These are phyloP conservation scores for Wickerhamiella infanticola DNA, from an alignment of 1,139 yeast species.

Conservation along the genomic window DNA sequence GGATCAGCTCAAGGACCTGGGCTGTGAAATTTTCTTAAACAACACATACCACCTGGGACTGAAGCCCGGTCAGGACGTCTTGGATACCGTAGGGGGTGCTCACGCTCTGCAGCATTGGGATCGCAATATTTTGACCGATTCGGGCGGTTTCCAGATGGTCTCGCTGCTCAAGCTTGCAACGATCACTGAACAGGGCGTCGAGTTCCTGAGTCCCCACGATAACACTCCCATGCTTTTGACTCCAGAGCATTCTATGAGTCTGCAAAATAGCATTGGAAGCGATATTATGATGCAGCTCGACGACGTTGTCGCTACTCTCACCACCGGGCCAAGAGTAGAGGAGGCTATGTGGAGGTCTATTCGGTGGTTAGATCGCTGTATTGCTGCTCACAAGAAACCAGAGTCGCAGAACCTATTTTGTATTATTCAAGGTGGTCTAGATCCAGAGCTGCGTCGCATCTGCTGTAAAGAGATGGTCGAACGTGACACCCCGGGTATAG, in stretches of 20 bases:
- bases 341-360: conserved; percentile 32
- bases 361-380: conserved; percentile 32
- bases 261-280: conserved; percentile 31
- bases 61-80: conserved; percentile 29
- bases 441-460: conserved; percentile 23
- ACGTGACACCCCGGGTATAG: conserved; percentile 33
- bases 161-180: conserved; percentile 31
- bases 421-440: conserved; percentile 33
- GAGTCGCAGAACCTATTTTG: conserved; percentile 30
- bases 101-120: conserved; percentile 30
- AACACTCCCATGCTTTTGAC: conserved; percentile 32
- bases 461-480: conserved; percentile 31
- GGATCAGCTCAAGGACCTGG: conserved; percentile 27
- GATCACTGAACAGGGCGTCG: conserved; percentile 32
- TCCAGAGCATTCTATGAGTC: conserved; percentile 31
- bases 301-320: conserved; percentile 31
- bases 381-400: conserved; percentile 30
- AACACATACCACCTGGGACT: conserved; percentile 32
- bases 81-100: conserved; percentile 31
- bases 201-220: conserved; percentile 31
- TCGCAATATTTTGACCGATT: conserved; percentile 29
- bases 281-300: conserved; percentile 34
- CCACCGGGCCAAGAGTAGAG: conserved; percentile 30
- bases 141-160: conserved; percentile 34
- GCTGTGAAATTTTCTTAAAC: conserved; percentile 29